Percentiles rank a stretch among this genome's conserved stretches.
phyloP scores from a whole-genome alignment of 2,329 filamentous ascomycete genomes.

The Dactylellina parvicollis region DNA sequence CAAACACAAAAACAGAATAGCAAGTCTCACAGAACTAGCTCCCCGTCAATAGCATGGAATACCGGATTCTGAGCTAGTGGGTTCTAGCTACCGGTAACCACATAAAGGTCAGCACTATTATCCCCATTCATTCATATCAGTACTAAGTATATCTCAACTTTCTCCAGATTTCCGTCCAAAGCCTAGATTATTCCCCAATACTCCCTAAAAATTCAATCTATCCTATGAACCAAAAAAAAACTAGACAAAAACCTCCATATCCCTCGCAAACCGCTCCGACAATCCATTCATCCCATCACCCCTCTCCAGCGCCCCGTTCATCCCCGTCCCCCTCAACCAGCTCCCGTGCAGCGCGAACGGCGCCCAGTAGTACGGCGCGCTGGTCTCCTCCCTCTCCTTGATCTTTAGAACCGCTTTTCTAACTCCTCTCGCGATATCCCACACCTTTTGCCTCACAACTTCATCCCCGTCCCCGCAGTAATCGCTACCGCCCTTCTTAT shows the following conservation, averaged over 20 bases:
- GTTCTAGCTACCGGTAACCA: too few species aligned
- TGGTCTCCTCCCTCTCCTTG: slow-evolving; percentile 24
- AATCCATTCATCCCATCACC: slow-evolving; percentile 40
- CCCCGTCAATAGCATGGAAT: too few species aligned
- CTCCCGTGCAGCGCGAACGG: slow-evolving; percentile 36
- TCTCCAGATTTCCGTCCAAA: too few species aligned
- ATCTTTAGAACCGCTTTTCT: slow-evolving; percentile 31
- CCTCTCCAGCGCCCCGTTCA: slow-evolving; percentile 1
- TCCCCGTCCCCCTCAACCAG: slow-evolving; percentile 33
- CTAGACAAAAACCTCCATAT: slow-evolving; percentile 30
- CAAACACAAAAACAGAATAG: too few species aligned
- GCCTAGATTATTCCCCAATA: too few species aligned
- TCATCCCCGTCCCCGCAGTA: background rate
- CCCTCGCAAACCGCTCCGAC: slow-evolving; percentile 31
- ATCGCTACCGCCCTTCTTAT: background rate
- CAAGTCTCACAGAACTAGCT: too few species aligned
- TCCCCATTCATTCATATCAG: too few species aligned
- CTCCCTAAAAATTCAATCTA: too few species aligned
- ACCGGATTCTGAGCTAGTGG: too few species aligned
- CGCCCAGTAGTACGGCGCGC: slow-evolving; percentile 45
- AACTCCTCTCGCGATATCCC: slow-evolving; percentile 26
- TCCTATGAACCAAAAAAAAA: background rate
- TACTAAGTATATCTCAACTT: too few species aligned
- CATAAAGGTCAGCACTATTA: too few species aligned
- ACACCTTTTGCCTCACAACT: background rate